Conservation (phyloP, 768 basidiomycete species). For the Neoboletus subvelutipes region DNA sequence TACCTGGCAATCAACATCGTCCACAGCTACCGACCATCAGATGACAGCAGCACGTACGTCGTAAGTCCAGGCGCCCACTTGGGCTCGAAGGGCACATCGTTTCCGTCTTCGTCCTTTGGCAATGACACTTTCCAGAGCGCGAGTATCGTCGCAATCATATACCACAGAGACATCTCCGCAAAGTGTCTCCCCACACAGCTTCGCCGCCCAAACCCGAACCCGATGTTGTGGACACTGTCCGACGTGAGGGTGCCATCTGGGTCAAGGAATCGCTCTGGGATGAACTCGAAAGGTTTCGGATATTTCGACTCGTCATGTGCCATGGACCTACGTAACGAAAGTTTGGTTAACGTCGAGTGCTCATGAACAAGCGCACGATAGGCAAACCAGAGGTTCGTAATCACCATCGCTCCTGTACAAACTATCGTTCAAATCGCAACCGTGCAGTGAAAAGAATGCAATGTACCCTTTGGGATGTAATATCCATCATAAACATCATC, state of each 20-base stretch:
- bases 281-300: conserved; percentile 36
- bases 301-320: conserved; percentile 31
- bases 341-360: neutral
- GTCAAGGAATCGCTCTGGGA: conserved; percentile 36
- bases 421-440: neutral
- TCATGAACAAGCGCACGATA: neutral
- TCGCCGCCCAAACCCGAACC: conserved; percentile 25
- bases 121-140: conserved; percentile 14
- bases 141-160: conserved; percentile 17
- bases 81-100: conserved; percentile 7
- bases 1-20: conserved; percentile 3
- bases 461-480: conserved; percentile 5
- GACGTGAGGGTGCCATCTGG: conserved; percentile 12
- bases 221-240: conserved; percentile 14
- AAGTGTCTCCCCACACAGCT: conserved; percentile 22
- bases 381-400: conserved; percentile 33
- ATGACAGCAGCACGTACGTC: conserved; percentile 5
- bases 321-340: conserved; percentile 13
- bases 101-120: conserved; percentile 12
- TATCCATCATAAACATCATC: conserved; percentile 23
- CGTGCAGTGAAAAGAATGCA: neutral
- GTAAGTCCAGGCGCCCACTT: conserved; percentile 16
- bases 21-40: neutral
- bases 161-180: conserved; percentile 16
- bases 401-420: conserved; percentile 17